Percentiles rank a stretch among this genome's conserved stretches.
Conservation (phyloP, 129 eudicot genomes). For the Oenanthe sinensis region DNA sequence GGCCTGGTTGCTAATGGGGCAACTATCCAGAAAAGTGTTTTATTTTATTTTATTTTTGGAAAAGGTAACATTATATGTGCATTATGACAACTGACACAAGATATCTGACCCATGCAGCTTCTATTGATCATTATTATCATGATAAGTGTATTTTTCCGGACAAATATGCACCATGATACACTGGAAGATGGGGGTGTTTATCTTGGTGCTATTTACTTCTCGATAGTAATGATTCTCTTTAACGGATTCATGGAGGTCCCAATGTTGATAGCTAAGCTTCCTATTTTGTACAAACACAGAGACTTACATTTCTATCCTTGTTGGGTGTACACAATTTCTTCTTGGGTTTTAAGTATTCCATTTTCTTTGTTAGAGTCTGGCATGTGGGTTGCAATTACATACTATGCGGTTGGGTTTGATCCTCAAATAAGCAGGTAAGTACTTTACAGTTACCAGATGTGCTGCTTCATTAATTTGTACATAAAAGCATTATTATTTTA, state of each 20-base stretch:
- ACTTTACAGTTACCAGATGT: neutral
- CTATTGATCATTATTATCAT: conserved; percentile 52
- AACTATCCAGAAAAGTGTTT: neutral
- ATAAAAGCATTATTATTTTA: neutral
- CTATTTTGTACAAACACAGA: conserved; percentile 84
- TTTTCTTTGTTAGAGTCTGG: conserved; percentile 64
- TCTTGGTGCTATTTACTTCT: conserved; percentile 84
- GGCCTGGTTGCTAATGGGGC: neutral
- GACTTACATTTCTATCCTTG: conserved; percentile 82
- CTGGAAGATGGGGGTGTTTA: conserved; percentile 74
- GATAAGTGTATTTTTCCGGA: conserved; percentile 72
- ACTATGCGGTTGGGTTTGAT: conserved; percentile 87
- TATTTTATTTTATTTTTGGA: neutral
- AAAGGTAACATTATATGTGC: neutral
- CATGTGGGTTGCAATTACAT: conserved; percentile 76
- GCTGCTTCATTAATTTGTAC: neutral
- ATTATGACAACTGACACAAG: conserved; percentile 8
- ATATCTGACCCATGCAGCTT: conserved; percentile 43
- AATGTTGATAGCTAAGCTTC: conserved; percentile 79
- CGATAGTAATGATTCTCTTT: conserved; percentile 71
- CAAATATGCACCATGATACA: conserved; percentile 69
- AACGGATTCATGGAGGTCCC: conserved; percentile 93
- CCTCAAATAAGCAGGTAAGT: conserved; percentile 59
- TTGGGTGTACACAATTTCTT: conserved; percentile 87
- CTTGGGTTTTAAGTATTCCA: conserved; percentile 84